Percentiles rank a stretch among this genome's conserved stretches.
phyloP scores from a whole-genome alignment of 1,284 basidiomycete genomes.

The Calocybe gambosa region DNA sequence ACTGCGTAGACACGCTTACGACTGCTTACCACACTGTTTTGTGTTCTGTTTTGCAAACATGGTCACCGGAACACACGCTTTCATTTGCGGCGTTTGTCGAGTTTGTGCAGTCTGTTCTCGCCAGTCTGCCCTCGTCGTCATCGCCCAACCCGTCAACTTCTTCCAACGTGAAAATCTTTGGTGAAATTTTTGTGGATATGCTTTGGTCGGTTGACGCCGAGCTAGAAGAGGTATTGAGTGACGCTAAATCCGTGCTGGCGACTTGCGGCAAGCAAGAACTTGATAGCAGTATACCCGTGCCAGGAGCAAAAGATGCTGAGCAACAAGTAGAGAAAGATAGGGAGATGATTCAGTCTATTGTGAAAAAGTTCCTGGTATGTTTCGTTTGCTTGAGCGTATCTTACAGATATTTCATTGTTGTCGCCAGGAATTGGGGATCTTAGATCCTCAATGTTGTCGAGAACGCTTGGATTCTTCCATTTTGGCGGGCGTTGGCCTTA shows the following conservation, averaged over 20 bases:
- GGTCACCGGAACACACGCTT: slow-evolving; percentile 42
- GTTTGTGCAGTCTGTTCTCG: slow-evolving; percentile 58
- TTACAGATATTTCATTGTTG: background rate
- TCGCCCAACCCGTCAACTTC: slow-evolving; percentile 34
- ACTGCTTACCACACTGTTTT: slow-evolving; percentile 63
- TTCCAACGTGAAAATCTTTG: slow-evolving; percentile 40
- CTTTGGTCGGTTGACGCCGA: slow-evolving; percentile 74
- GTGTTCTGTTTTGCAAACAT: slow-evolving; percentile 49
- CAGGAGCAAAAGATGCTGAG: slow-evolving; percentile 40
- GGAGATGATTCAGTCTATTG: slow-evolving; percentile 47
- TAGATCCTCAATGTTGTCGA: slow-evolving; percentile 55
- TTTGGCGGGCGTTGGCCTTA: slow-evolving; percentile 55
- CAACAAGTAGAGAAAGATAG: slow-evolving; percentile 57
- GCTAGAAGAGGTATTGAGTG: slow-evolving; percentile 61
- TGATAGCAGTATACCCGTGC: slow-evolving; percentile 21
- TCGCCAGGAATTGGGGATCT: slow-evolving; percentile 43
- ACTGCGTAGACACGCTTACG: slow-evolving; percentile 47
- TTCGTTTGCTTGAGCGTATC: background rate
- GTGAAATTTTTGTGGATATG: slow-evolving; percentile 68
- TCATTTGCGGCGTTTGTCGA: slow-evolving; percentile 44
- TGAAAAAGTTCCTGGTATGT: slow-evolving; percentile 64
- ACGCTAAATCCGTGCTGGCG: slow-evolving; percentile 42
- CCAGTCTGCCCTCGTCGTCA: slow-evolving; percentile 63
- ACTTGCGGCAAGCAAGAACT: slow-evolving; percentile 26
- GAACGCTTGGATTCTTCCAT: slow-evolving; percentile 67